Percentiles rank a stretch among this genome's conserved stretches.
Conservation (phyloP, 2,329 filamentous ascomycete genomes). For the Capronia americana region DNA sequence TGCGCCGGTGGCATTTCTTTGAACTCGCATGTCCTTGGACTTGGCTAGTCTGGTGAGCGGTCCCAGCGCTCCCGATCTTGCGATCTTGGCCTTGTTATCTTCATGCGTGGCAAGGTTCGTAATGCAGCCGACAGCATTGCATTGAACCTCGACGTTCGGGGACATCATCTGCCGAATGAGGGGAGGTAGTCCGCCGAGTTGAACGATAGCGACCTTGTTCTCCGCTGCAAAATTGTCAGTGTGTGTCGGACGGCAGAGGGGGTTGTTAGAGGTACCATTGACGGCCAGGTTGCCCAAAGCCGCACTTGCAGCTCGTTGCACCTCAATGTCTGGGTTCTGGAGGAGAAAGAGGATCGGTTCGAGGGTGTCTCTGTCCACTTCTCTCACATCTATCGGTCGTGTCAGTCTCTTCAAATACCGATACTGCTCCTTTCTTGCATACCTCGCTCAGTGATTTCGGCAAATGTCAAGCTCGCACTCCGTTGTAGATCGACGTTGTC, state of each 20-base stretch:
- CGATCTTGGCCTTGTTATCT: slow-evolving; percentile 99
- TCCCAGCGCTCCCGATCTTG: slow-evolving; percentile 87
- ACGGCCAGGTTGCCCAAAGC: slow-evolving; percentile 95
- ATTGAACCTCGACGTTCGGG: slow-evolving; percentile 96
- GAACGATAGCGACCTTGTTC: slow-evolving; percentile 96
- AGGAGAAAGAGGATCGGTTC: slow-evolving; percentile 95
- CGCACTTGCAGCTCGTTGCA: slow-evolving; percentile 94
- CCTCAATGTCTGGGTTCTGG: slow-evolving; percentile 94
- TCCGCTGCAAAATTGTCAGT: slow-evolving; percentile 72
- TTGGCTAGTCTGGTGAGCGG: slow-evolving; percentile 92
- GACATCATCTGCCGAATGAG: slow-evolving; percentile 99
- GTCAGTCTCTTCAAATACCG: slow-evolving; percentile 31
- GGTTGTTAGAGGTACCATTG: slow-evolving; percentile 71
- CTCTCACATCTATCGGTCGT: slow-evolving; percentile 78
- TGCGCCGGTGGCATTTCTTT: slow-evolving; percentile 95
- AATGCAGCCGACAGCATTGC: slow-evolving; percentile 98
- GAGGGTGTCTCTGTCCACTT: slow-evolving; percentile 92
- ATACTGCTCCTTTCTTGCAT: slow-evolving; percentile 33
- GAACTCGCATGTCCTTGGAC: slow-evolving; percentile 97
- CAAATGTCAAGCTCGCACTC: slow-evolving; percentile 97
- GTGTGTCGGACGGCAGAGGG: slow-evolving; percentile 32
- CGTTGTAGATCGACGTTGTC: slow-evolving; percentile 98
- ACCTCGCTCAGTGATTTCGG: slow-evolving; percentile 98
- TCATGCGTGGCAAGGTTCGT: slow-evolving; percentile 98
- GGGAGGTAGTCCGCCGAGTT: slow-evolving; percentile 85